phyloP scores from a whole-genome alignment of 441 rosid species.

The Populus hybrid region DNA sequence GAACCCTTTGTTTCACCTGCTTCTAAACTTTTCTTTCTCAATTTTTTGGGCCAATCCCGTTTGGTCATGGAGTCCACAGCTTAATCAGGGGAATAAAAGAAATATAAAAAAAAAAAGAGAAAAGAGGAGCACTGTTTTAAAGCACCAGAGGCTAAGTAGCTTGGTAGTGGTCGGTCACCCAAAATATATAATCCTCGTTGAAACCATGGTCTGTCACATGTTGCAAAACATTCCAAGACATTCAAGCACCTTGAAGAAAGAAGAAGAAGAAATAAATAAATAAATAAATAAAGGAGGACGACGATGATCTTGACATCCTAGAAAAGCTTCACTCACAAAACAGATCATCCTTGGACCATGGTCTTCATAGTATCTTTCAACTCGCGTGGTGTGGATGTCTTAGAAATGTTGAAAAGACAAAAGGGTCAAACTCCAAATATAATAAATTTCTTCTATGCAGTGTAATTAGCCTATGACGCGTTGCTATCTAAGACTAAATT shows the following conservation, averaged over 20 bases:
- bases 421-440: slow-evolving; percentile 43
- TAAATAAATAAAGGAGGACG: neutral
- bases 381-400: slow-evolving; percentile 14
- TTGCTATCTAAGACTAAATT: no score
- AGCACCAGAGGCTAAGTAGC: neutral
- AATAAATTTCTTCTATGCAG: neutral
- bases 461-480: neutral
- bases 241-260: neutral
- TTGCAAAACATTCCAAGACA: slow-evolving; percentile 3
- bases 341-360: neutral
- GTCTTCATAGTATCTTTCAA: slow-evolving; percentile 9
- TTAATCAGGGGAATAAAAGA: no score
- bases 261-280: no score
- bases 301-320: neutral
- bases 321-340: neutral
- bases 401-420: slow-evolving; percentile 43
- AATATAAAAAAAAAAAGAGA: neutral
- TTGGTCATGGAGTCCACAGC: neutral
- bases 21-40: no score
- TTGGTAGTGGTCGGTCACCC: neutral
- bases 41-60: slow-evolving; percentile 1
- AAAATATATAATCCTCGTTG: neutral
- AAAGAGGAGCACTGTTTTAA: neutral
- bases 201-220: slow-evolving; percentile 21
- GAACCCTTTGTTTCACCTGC: no score